phyloP scores from a whole-genome alignment of 306 rosid species.

The Parietaria judaica region DNA sequence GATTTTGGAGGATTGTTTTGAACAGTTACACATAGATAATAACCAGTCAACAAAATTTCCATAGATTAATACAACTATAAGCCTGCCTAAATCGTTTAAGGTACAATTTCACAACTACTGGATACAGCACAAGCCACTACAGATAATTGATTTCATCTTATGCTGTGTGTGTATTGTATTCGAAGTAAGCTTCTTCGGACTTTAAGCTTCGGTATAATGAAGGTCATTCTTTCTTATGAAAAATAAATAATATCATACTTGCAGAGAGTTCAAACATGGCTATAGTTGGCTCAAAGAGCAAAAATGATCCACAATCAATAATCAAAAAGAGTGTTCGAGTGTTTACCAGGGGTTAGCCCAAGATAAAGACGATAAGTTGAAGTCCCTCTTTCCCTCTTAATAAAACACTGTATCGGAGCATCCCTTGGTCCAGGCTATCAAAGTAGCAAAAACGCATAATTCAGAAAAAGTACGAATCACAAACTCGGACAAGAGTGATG shows the following conservation, averaged over 20 bases:
- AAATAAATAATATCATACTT: neutral
- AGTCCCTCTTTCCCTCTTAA: slow-evolving; percentile 71
- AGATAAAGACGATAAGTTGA: slow-evolving; percentile 74
- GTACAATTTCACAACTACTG: neutral
- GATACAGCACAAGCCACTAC: neutral
- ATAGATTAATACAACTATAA: neutral
- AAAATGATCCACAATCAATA: neutral
- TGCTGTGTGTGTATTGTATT: neutral
- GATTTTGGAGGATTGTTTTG: neutral
- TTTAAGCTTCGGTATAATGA: no score
- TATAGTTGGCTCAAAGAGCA: neutral
- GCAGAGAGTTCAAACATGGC: neutral
- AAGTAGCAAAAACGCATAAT: neutral
- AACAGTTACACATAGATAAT: neutral
- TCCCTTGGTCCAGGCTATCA: slow-evolving; percentile 83
- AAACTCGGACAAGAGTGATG: neutral
- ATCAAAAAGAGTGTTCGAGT: slow-evolving; percentile 9
- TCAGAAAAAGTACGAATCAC: slow-evolving; percentile 7
- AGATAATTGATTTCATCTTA: neutral
- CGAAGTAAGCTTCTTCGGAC: no score
- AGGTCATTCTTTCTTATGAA: no score
- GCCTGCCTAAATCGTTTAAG: neutral
- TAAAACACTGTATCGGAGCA: slow-evolving; percentile 75
- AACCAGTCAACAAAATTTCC: neutral
- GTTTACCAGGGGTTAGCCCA: slow-evolving; percentile 86